Evolutionary conservation across 768 basidiomycete species (phyloP), one percentile per base, ranked within the genome.

Genomic region (Saitozyma podzolica): DNA sequence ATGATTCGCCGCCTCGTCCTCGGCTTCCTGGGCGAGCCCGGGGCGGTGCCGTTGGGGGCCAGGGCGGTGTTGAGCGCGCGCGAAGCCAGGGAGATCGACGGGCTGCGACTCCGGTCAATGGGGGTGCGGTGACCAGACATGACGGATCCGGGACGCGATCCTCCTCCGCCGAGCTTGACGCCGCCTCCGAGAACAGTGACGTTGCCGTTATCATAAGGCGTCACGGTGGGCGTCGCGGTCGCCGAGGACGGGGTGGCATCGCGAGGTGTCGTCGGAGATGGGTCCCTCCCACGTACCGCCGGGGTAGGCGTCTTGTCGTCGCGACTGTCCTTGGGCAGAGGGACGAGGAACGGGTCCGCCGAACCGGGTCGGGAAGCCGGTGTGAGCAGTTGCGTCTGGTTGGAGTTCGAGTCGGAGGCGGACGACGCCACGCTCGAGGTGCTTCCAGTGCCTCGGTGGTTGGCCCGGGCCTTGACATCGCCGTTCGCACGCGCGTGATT

Each of bases 111-210:
- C 57, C 75, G 58, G 49, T 72, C 70, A 17, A 53, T 14, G 7
- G 68, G 62, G 39, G 64, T 62, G 13, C 68, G 59, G 13, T 54
- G 52, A 17, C 45, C 40, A 6, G 65, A 62, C 40, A 67, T 64
- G 6, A 67, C 74, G 1, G 62, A 64, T 41, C 60, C 57, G 8
- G 74, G 61, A 49, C 74, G 59, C 8, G 74, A 73, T n/a, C 39
- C 62, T 13, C 61, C 65, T 5, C 80, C 80, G 40, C 80, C 80
- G 9, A 80, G 70, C 59, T 79, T 79, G 58, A 80, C 80, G 17
- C 80, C 80, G 14, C 80, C 80, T n/a, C 80, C 80, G 8, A 80
- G 66, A 48, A 78, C 78, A 19, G 76, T 79, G 29, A 80, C 80
- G 56, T 80, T 80, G 13, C 78, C 80, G 19, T 77, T 77, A 57